Conservation (phyloP, 768 basidiomycete species). For the Cytidiella melzeri region DNA sequence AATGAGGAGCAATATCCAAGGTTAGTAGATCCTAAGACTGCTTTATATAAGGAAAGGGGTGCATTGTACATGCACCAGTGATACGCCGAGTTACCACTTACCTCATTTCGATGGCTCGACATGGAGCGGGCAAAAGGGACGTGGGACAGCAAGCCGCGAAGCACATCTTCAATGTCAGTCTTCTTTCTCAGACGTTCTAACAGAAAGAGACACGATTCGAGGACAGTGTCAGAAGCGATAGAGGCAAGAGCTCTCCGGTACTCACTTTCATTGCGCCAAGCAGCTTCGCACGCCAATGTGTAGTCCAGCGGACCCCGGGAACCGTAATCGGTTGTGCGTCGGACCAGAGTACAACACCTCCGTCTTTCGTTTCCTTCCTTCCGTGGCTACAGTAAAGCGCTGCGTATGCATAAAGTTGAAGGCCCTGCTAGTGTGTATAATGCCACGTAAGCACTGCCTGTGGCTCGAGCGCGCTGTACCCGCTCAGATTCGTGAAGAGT, state of each 20-base stretch:
- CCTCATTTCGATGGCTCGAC: conserved; percentile 5
- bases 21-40: background rate
- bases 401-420: too few species aligned
- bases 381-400: too few species aligned
- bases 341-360: background rate
- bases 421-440: too few species aligned
- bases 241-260: background rate
- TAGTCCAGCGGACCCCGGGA: too few species aligned
- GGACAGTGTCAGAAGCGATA: background rate
- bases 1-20: too few species aligned
- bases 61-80: conserved; percentile 1
- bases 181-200: conserved; percentile 3
- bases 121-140: conserved; percentile 5
- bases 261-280: too few species aligned
- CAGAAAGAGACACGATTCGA: background rate
- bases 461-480: too few species aligned
- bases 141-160: conserved; percentile 7
- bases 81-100: conserved; percentile 7
- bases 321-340: background rate
- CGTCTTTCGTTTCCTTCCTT: too few species aligned
- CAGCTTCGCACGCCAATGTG: too few species aligned
- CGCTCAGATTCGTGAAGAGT: too few species aligned
- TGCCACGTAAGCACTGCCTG: too few species aligned
- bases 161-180: conserved; percentile 10
- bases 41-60: conserved; percentile 12